Percentiles rank a stretch among this genome's conserved stretches.
Evolutionary conservation across 1,284 basidiomycete genomes (phyloP).

Genomic region (Ceratobasidium sp.): DNA sequence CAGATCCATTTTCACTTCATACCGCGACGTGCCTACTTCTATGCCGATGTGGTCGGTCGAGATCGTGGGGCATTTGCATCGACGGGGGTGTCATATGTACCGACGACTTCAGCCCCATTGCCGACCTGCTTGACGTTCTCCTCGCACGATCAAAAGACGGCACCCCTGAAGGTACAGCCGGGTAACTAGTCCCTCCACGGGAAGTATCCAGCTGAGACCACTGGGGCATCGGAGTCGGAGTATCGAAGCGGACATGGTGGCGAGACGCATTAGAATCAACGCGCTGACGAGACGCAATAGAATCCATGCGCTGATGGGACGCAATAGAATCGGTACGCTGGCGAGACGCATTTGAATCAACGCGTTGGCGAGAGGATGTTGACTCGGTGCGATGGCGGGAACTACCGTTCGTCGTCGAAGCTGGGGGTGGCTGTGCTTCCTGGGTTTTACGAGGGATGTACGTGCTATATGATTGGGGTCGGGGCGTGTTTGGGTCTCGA

Average conservation of each 20-base stretch:
- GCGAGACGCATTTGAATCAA: background rate
- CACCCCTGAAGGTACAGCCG: background rate
- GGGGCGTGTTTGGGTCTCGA: background rate
- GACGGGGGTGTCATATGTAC: too few species aligned
- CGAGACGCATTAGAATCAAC: background rate
- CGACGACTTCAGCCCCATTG: background rate
- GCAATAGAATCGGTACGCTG: background rate
- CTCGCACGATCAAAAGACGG: background rate
- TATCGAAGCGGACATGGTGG: background rate
- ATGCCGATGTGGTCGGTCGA: too few species aligned
- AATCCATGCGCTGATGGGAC: too few species aligned
- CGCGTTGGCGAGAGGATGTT: too few species aligned
- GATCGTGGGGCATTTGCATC: too few species aligned
- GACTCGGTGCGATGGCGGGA: background rate
- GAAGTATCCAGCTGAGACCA: too few species aligned
- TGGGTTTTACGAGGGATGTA: background rate
- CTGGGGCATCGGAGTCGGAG: too few species aligned
- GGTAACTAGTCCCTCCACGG: background rate
- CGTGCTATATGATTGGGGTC: background rate
- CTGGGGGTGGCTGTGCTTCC: background rate
- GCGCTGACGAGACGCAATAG: too few species aligned
- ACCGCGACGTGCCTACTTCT: too few species aligned
- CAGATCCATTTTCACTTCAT: too few species aligned
- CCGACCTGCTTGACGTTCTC: background rate
- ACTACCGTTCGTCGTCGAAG: background rate